Conservation (phyloP, 2,329 filamentous ascomycete genomes). For the Alternaria sp. region DNA sequence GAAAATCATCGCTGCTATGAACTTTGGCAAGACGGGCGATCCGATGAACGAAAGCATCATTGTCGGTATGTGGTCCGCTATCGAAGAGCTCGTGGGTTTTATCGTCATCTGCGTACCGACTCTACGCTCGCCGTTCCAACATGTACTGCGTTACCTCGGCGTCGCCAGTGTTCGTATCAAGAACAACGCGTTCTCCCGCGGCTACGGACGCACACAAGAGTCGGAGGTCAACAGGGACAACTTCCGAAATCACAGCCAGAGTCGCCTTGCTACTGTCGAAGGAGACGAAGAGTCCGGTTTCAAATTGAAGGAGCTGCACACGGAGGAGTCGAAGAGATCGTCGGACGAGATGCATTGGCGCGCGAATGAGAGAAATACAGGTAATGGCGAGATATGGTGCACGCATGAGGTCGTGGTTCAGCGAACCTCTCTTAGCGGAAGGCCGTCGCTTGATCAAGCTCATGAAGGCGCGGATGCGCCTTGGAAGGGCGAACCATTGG, state of each 20-base stretch:
- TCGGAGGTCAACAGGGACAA: neutral
- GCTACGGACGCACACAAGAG: constrained; percentile 7
- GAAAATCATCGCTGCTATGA: constrained; percentile 21
- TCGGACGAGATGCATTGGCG: constrained; percentile 5
- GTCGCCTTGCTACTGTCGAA: neutral
- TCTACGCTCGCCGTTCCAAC: constrained; percentile 26
- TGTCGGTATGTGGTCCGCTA: constrained; percentile 28
- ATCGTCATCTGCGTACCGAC: constrained; percentile 33
- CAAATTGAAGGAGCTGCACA: constrained; percentile 8
- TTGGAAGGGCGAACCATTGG: constrained; percentile 8
- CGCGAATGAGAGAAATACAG: neutral
- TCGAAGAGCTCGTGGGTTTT: constrained; percentile 30
- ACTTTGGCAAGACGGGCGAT: constrained; percentile 21
- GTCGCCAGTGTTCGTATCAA: constrained; percentile 4
- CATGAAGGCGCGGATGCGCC: neutral
- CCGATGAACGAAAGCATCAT: constrained; percentile 18
- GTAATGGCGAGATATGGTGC: constrained; percentile 16
- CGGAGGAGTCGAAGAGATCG: constrained; percentile 5
- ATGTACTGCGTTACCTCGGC: constrained; percentile 16
- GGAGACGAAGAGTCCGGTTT: neutral
- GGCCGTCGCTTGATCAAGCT: constrained; percentile 6
- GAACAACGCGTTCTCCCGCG: neutral
- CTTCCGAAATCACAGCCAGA: constrained; percentile 2
- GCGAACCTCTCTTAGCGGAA: constrained; percentile 10
- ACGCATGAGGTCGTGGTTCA: constrained; percentile 18